A percentile compares a stretch with the other conserved stretches of the same genome.
Evolutionary conservation across 1,139 yeast genomes (phyloP).

Genomic region (Saccharomyces hybrid): DNA sequence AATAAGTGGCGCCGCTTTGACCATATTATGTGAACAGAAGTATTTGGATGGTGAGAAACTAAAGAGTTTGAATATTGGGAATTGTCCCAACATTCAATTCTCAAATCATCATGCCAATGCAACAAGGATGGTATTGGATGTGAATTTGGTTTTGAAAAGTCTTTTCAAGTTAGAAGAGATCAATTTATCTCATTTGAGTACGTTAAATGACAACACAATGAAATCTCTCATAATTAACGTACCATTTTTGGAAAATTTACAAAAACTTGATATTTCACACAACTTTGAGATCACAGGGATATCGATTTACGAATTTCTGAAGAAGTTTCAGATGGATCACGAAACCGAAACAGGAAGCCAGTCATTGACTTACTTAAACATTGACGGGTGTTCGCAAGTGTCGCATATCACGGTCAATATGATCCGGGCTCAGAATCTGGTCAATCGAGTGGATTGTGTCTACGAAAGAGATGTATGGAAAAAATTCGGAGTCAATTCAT

Average conservation of each 20-base stretch:
- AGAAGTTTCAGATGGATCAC: constrained; percentile 10
- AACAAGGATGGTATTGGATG: constrained; percentile 7
- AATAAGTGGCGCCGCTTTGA: constrained; percentile 21
- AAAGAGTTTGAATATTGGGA: constrained; percentile 23
- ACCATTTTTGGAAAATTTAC: constrained; percentile 11
- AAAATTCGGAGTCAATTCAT: constrained; percentile 27
- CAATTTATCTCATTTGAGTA: constrained; percentile 21
- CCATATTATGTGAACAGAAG: constrained; percentile 9
- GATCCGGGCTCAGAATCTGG: constrained; percentile 18
- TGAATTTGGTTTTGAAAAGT: constrained; percentile 10
- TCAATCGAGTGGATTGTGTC: constrained; percentile 19
- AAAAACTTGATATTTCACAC: constrained; percentile 26
- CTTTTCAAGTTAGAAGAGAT: constrained; percentile 19
- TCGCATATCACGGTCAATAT: constrained; percentile 26
- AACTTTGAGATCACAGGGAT: constrained; percentile 29
- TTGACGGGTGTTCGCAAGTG: constrained; percentile 26
- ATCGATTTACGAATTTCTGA: constrained; percentile 24
- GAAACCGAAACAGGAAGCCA: constrained; percentile 8
- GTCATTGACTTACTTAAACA: constrained; percentile 18
- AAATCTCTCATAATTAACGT: constrained; percentile 13
- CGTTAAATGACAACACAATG: constrained; percentile 19
- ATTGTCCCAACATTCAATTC: constrained; percentile 24
- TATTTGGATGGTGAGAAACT: constrained; percentile 10
- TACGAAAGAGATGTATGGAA: constrained; percentile 28
- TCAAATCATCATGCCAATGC: constrained; percentile 10